Conservation (phyloP, 2,329 filamentous ascomycete species). For the Sclerotinia minor region DNA sequence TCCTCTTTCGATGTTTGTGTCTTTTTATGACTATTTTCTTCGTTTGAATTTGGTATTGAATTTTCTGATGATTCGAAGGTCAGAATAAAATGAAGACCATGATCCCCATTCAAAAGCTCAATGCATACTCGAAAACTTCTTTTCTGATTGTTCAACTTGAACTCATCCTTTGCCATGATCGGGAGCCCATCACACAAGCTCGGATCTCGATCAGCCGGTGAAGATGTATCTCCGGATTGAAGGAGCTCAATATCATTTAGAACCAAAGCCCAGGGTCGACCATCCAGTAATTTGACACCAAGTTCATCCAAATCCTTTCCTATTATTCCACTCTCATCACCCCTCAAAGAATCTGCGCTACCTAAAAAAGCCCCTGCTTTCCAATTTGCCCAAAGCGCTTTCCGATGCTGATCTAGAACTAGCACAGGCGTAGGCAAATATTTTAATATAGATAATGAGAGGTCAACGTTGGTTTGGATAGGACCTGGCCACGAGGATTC, state of each 20-base stretch:
- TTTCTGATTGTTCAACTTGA: constrained; percentile 7
- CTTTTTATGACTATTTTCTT: neutral
- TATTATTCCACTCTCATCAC: constrained; percentile 11
- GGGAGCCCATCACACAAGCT: constrained; percentile 19
- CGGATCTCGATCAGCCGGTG: neutral
- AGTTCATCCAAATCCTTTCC: constrained; percentile 26
- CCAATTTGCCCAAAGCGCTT: constrained; percentile 29
- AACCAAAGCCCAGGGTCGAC: constrained; percentile 27
- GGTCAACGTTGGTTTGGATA: constrained; percentile 22
- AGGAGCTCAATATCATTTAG: constrained; percentile 25
- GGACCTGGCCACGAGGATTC: neutral
- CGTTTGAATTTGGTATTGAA: neutral
- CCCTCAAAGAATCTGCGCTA: constrained; percentile 22
- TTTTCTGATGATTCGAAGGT: constrained; percentile 27
- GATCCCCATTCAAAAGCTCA: constrained; percentile 24
- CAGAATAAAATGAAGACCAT: constrained; percentile 28
- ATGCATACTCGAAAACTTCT: constrained; percentile 27
- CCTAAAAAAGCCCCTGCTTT: constrained; percentile 28
- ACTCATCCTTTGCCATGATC: constrained; percentile 23
- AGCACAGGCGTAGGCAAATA: constrained; percentile 32
- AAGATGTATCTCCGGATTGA: neutral
- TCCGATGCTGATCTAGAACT: constrained; percentile 29
- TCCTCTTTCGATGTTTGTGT: neutral
- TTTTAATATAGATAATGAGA: constrained; percentile 33
- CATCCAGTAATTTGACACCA: constrained; percentile 28